Base-by-base conservation (phyloP, 2,329 filamentous ascomycete genomes). In the Thielaviopsis musarum region DNA sequence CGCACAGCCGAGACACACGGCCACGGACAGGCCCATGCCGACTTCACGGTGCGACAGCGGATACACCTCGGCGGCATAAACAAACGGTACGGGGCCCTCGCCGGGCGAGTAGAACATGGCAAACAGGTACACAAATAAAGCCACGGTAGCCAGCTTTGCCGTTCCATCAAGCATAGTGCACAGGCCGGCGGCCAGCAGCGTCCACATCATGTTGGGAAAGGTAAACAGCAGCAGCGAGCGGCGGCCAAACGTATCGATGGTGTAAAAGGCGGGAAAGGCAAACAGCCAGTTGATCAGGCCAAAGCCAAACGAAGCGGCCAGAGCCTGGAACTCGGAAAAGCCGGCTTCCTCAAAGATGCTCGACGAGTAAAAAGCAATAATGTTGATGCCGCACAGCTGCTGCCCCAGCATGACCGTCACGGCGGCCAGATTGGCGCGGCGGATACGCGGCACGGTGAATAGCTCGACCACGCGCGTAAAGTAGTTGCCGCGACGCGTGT, bases 321-420 rank as follows among this genome's bases (percentile, higher is more conserved):
- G 66, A 0, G 74, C 71, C 0, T 67, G 69, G 55, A 70, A 70
- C 9, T 69, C 65, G 21, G 64, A 65, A n/a, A 72, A 71, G 13
- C 73, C 73, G 12, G 72, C 72, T 38, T 73, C 64, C 28, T 68
- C 67, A 63, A 78, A 78, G 52, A 78, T 74, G 1, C 71, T 73
- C 1, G 71, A 69, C 9, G 70, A 73, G 63, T 78, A 78, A 54
- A 76, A 78, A 5, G 75, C 71, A 51, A 78, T 75, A 54, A 77
- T 74, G 59, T 76, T 77, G 65, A 77, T 76, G 49, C 79, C 80
- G 62, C 79, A 82, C 72, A 84, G 77, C 66, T 84, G 81, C 65
- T 84, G 80, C 0, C 72, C 73, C 64, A 82, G 80, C 83, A 88
- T 88, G 64, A 87, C 82, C 0, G 79, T 79, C 63, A 79, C 81